These are phyloP conservation scores for Fusarium setosum DNA, from an alignment of 2,329 filamentous ascomycete species.

Conservation along the genomic window DNA sequence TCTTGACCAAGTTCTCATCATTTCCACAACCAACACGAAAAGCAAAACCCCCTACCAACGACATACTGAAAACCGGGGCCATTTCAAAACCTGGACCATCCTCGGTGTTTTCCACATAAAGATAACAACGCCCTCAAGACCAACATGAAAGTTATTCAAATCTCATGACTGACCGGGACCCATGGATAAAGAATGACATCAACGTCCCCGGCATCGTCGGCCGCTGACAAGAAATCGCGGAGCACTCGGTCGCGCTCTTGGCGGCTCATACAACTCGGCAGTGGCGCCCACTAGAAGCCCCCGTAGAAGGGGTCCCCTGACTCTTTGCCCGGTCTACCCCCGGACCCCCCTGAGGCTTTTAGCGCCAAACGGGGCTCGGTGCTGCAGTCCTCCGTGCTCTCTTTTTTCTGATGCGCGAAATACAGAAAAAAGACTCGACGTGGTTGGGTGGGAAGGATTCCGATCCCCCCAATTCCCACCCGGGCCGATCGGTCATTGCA, in stretches of 20 bases:
- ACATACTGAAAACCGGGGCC: background rate
- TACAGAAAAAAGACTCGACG: constrained; percentile 35
- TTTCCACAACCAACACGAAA: constrained; percentile 6
- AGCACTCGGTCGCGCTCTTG: constrained; percentile 6
- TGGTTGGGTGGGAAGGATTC: constrained; percentile 30
- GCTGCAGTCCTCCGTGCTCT: too few relatives aligned
- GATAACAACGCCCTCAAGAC: background rate
- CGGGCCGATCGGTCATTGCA: constrained; percentile 32
- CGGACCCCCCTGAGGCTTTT: constrained; percentile 5
- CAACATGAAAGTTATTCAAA: too few relatives aligned
- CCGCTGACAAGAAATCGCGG: background rate
- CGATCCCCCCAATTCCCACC: constrained; percentile 12
- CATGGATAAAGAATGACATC: background rate
- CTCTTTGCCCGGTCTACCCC: constrained; percentile 5
- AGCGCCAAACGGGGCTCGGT: constrained; percentile 5
- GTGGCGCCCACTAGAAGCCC: constrained; percentile 23
- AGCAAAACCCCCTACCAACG: background rate
- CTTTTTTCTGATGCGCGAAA: constrained; percentile 32
- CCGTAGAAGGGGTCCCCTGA: constrained; percentile 28
- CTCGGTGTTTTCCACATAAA: background rate
- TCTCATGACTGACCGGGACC: too few relatives aligned
- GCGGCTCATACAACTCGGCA: constrained; percentile 18
- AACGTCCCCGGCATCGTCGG: background rate
- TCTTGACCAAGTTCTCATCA: background rate
- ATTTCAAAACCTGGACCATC: background rate